These are phyloP conservation scores for Irineochytrium annulatum DNA, from an alignment of 192 early-diverging fungal genomes.

Conservation along the genomic window DNA sequence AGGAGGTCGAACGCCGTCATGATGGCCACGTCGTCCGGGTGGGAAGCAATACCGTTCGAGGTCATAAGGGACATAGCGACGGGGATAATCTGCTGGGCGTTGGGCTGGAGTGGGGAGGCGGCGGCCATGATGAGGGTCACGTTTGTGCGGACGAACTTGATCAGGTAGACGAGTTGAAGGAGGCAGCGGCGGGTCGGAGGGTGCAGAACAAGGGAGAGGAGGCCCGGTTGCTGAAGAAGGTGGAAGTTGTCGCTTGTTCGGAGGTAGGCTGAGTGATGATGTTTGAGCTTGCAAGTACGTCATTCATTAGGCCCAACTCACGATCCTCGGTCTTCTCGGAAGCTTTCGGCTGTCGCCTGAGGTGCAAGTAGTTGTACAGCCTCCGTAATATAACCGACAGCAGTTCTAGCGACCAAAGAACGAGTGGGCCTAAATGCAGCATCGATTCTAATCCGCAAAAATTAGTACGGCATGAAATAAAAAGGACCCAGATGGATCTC, in stretches of 20 bases:
- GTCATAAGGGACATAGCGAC: neutral
- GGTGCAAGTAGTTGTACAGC: neutral
- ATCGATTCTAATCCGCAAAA: neutral
- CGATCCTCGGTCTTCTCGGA: neutral
- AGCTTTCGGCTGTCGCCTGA: neutral
- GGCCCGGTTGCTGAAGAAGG: neutral
- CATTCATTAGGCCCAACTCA: neutral
- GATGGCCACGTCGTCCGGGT: neutral
- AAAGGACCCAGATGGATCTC: neutral
- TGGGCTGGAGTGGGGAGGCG: neutral
- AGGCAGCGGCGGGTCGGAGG: neutral
- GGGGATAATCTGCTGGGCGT: neutral
- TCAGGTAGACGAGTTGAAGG: neutral
- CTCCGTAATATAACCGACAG: neutral
- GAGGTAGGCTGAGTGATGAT: neutral
- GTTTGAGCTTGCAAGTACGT: neutral
- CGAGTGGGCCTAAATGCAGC: neutral
- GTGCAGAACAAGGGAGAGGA: neutral
- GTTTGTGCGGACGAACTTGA: neutral
- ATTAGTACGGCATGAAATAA: too few species aligned
- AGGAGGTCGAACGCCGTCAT: neutral
- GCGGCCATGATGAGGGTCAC: neutral
- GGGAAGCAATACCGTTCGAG: too few species aligned
- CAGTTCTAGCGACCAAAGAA: neutral
- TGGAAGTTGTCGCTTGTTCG: slow-evolving; percentile 1